Evolutionary conservation across 148 eudicot genomes (phyloP), one percentile per base, ranked within the genome.

Genomic region (Fagopyrum esculentum): DNA sequence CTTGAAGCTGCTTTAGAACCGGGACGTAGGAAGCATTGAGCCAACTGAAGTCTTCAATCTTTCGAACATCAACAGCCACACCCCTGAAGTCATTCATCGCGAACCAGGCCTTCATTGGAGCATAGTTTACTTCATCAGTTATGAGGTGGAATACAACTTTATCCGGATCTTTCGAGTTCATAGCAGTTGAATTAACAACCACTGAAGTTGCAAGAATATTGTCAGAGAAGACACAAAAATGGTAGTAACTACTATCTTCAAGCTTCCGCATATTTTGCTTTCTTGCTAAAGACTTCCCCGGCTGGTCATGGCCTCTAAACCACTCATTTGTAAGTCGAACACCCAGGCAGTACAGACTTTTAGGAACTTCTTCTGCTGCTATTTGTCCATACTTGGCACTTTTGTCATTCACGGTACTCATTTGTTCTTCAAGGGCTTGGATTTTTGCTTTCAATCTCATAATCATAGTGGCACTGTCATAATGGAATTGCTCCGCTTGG

Each of bases 341-440:
- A 75, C 97, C 97, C 55, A 91, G 93, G 78, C 97, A 91, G 77
- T 87, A 91, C 35, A 91, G 87, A 83, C 90, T 84, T 76, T 91
- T 91, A 22, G 97, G 97, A 51, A 91, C 91, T 89, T 91, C 97
- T 83, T 91, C 97, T 49, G 97, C 97, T 40, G 93, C 97, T 52
- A 91, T 91, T 75, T 91, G 93, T 51, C 93, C 93, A 83, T 86
- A 91, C 68, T 89, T 89, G 1, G 86, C 81, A 77, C 93, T 91
- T 77, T 89, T 91, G 69, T 89, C 97, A 51, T 55, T 88, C 29
- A 89, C 85, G 6, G 86, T 75, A 76, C 81, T 89, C 91, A 84
- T 83, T 75, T 91, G 91, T 73, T 91, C 97, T 81, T 91, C 97
- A 40, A 91, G 89, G 74, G 87, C 89, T 78, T 89, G 97, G 59